A percentile compares a stretch with the other conserved stretches of the same genome.
Conservation (phyloP, 805 yeast genomes). For the Candida sonorensis region DNA sequence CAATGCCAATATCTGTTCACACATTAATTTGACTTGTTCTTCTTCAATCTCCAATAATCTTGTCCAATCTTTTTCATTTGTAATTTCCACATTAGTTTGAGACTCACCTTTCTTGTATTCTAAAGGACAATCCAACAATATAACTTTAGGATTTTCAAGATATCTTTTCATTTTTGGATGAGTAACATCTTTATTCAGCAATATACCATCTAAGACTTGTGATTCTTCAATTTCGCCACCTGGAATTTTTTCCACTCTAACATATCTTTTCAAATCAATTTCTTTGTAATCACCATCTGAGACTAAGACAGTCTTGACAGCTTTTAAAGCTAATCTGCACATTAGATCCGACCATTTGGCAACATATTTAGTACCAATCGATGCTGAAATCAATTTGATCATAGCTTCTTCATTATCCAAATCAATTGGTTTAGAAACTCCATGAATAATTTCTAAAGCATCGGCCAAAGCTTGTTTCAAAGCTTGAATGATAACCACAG, state of each 20-base stretch:
- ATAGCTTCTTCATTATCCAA: conserved; percentile 77
- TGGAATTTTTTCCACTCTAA: conserved; percentile 90
- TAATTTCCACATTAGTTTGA: conserved; percentile 94
- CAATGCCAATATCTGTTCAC: conserved; percentile 76
- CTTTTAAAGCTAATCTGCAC: conserved; percentile 82
- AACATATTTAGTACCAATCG: conserved; percentile 95
- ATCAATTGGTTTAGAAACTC: conserved; percentile 80
- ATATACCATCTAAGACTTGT: conserved; percentile 80
- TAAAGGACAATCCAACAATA: conserved; percentile 90
- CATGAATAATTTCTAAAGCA: conserved; percentile 81
- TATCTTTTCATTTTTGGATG: conserved; percentile 96
- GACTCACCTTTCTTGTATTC: conserved; percentile 99
- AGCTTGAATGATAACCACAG: conserved; percentile 92
- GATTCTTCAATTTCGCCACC: conserved; percentile 96
- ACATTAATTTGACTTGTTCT: conserved; percentile 85
- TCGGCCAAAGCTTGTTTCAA: conserved; percentile 85
- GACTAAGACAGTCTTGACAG: conserved; percentile 76
- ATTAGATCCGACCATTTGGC: conserved; percentile 84
- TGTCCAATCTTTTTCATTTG: conserved; percentile 95
- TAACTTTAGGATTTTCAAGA: conserved; percentile 82
- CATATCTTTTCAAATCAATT: conserved; percentile 89
- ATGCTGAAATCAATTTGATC: conserved; percentile 78
- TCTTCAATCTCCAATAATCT: conserved; percentile 94
- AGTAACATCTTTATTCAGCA: conserved; percentile 94
- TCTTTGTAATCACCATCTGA: conserved; percentile 62